phyloP scores from a whole-genome alignment of 768 basidiomycete genomes.

The Collybiopsis confluens region DNA sequence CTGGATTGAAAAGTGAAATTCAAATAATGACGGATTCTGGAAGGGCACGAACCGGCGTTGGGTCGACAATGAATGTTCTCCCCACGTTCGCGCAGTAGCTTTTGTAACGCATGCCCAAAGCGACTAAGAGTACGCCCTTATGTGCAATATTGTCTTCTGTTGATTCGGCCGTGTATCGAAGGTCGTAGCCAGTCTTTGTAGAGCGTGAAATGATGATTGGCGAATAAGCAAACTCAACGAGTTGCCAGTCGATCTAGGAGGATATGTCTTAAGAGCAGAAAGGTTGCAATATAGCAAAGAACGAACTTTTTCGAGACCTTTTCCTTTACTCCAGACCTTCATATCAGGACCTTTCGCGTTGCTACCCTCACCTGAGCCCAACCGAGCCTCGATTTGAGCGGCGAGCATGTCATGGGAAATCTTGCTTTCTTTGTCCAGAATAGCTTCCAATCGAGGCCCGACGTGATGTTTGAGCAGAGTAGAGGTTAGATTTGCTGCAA shows the following conservation, averaged over 20 bases:
- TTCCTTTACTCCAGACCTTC: slow-evolving; percentile 86
- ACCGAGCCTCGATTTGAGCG: slow-evolving; percentile 78
- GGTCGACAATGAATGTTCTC: slow-evolving; percentile 93
- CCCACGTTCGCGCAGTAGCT: slow-evolving; percentile 92
- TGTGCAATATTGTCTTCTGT: slow-evolving; percentile 78
- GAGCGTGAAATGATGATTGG: slow-evolving; percentile 95
- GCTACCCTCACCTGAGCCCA: slow-evolving; percentile 81
- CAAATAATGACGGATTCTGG: not conserved
- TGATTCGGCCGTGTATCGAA: slow-evolving; percentile 83
- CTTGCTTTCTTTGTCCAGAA: slow-evolving; percentile 88
- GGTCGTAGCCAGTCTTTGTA: slow-evolving; percentile 78
- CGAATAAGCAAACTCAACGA: slow-evolving; percentile 90
- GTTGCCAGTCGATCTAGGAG: slow-evolving; percentile 78
- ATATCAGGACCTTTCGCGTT: slow-evolving; percentile 83
- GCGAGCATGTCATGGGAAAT: slow-evolving; percentile 86
- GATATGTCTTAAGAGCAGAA: slow-evolving; percentile 1
- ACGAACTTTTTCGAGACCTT: slow-evolving; percentile 70
- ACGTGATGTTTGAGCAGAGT: slow-evolving; percentile 85
- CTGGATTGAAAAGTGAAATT: slow-evolving; percentile 32
- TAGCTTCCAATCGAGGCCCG: slow-evolving; percentile 81
- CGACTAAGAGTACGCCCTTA: slow-evolving; percentile 84
- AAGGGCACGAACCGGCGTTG: slow-evolving; percentile 56
- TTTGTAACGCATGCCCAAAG: slow-evolving; percentile 88
- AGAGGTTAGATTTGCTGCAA: slow-evolving; percentile 74
- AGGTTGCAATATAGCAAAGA: not conserved